Conservation (phyloP, 1,284 basidiomycete species). For the Heterobasidion irregulare region DNA sequence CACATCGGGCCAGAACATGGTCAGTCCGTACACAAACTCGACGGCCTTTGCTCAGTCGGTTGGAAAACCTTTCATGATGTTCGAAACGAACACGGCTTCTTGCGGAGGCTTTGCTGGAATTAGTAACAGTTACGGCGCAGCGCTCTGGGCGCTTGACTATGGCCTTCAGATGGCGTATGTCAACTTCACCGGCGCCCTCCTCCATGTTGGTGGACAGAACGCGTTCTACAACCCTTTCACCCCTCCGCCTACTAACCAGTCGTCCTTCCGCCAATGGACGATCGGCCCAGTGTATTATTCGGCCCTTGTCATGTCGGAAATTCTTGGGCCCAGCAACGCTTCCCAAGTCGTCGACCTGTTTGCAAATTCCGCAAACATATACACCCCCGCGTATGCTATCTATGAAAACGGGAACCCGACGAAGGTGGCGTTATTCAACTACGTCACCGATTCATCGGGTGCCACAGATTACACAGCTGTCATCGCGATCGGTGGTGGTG, state of each 20-base stretch:
- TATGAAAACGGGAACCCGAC: conserved; percentile 54
- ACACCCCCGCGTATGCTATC: conserved; percentile 66
- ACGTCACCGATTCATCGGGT: conserved; percentile 43
- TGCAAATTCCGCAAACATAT: conserved; percentile 37
- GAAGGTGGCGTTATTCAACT: conserved; percentile 65
- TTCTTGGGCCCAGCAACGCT: conserved; percentile 49
- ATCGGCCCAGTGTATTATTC: conserved; percentile 66
- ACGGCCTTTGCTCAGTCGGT: conserved; percentile 32
- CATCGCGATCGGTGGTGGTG: conserved; percentile 35
- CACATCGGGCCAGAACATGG: conserved; percentile 34
- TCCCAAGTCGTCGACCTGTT: conserved; percentile 55
- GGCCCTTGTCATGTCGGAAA: conserved; percentile 59
- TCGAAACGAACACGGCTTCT: conserved; percentile 49
- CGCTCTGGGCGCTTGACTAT: conserved; percentile 59
- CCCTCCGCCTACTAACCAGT: conserved; percentile 56
- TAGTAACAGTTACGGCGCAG: conserved; percentile 38
- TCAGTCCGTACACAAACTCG: conserved; percentile 42
- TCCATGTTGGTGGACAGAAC: conserved; percentile 32
- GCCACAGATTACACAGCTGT: conserved; percentile 40
- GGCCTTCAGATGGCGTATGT: conserved; percentile 36
- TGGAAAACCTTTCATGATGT: conserved; percentile 45
- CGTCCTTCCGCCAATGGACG: conserved; percentile 51
- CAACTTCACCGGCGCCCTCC: conserved; percentile 28
- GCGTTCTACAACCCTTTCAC: conserved; percentile 26
- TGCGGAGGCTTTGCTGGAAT: conserved; percentile 50